phyloP scores from a whole-genome alignment of 2,329 filamentous ascomycete species.

The Exserohilum turcica region DNA sequence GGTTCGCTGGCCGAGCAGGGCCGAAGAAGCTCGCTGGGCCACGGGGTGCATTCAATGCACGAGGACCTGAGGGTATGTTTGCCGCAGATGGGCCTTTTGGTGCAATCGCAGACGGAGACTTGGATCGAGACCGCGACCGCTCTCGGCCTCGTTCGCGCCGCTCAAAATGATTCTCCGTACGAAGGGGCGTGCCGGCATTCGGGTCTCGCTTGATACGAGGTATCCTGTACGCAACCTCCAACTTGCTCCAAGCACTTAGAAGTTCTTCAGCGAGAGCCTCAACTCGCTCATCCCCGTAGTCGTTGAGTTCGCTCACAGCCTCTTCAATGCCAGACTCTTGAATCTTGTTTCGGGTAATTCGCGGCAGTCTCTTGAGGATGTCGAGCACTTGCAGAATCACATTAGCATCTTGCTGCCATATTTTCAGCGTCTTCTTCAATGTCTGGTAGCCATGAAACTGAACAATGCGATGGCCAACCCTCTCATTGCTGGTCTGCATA shows the following conservation, averaged over 20 bases:
- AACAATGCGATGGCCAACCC: constrained; percentile 84
- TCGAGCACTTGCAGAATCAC: constrained; percentile 87
- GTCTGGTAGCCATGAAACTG: constrained; percentile 98
- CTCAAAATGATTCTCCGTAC: constrained; percentile 63
- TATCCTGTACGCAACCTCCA: constrained; percentile 91
- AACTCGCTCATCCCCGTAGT: constrained; percentile 75
- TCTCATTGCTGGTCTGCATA: constrained; percentile 84
- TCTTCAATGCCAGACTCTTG: constrained; percentile 93
- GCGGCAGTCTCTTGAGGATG: constrained; percentile 85
- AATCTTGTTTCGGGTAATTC: constrained; percentile 95
- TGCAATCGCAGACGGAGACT: constrained; percentile 50
- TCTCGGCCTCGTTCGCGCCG: constrained; percentile 59
- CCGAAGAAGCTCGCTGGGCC: constrained; percentile 54
- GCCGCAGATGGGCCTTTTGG: constrained; percentile 50
- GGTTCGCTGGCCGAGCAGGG: constrained; percentile 55
- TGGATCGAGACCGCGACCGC: constrained; percentile 55
- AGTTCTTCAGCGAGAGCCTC: constrained; percentile 71
- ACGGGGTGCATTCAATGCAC: constrained; percentile 62
- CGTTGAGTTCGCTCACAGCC: constrained; percentile 71
- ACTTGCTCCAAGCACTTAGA: constrained; percentile 82
- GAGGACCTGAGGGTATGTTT: constrained; percentile 52
- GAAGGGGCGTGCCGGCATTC: constrained; percentile 53
- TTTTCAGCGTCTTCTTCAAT: constrained; percentile 81
- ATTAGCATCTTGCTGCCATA: constrained; percentile 88
- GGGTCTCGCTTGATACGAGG: constrained; percentile 85